Base-by-base conservation (phyloP, 306 rosid genomes). In the Dalbergia oliveri region DNA sequence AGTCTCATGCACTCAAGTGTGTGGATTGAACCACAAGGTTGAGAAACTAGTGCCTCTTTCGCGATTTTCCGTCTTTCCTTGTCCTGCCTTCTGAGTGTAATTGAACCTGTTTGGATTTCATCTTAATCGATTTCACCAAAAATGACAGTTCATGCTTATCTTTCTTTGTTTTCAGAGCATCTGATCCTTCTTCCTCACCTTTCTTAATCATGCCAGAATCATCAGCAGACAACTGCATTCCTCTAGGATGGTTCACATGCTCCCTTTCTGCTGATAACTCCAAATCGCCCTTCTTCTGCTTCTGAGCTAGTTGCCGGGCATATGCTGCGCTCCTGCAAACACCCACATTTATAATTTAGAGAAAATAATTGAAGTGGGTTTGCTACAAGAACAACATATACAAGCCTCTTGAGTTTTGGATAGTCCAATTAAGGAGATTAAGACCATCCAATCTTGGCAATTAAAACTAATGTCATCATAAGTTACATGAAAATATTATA, bases 271-370 rank as follows among this genome's bases (percentile, higher is more conserved):
- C 49, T 16, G 76, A 41, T 75, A 51, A 39, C 56, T 84, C 91
- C 45, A 11, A 39, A 68, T 51, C 81, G 47, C 73, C 83, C 87
- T 85, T 87, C 47, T 73, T 79, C 87, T 85, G 86, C 82, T 84
- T 88, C 77, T 54, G 72, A 51, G 92, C 92, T 43, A 83, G 66
- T 79, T 90, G 94, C 80, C 96, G 83, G 63, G 80, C 86, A 89
- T 89, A 89, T 19, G 86, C 79, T 3, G 91, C 97, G 75, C 88
- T 90, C 91, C 98, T 94, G 90, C 87, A 87, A 79, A 45, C 73
- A 78, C 54, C 76, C 50, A 84, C 61, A 39, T 68, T 51, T n/a
- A 15, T 23, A 82, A 35, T 66, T 72, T 68, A 82, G 85, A 15
- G 56, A 56, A 61, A 19, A 50, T 16, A 53, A 3, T 44, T 73